Conservation (phyloP, 805 yeast species). For the Monosporozyma yasuniensis region DNA sequence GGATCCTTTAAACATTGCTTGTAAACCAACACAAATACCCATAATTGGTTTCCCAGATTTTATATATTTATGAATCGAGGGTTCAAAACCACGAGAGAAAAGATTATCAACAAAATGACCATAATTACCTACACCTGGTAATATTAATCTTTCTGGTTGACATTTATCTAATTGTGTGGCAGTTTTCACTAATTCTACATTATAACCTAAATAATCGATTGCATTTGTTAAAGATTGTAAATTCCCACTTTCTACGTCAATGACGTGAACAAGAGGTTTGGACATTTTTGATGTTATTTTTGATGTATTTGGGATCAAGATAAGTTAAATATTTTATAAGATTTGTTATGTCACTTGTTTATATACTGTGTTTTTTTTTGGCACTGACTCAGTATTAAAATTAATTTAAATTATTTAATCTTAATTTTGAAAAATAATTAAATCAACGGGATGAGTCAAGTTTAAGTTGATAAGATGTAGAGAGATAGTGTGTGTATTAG, state of each 20-base stretch:
- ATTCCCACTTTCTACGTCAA: conserved; percentile 93
- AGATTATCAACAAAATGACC: conserved; percentile 85
- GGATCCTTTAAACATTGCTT: conserved; percentile 67
- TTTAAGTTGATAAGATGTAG: too few relatives aligned
- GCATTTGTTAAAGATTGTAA: conserved; percentile 85
- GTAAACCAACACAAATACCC: conserved; percentile 98
- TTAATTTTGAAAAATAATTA: too few relatives aligned
- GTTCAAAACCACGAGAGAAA: conserved; percentile 48
- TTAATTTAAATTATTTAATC: too few relatives aligned
- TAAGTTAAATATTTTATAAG: too few relatives aligned
- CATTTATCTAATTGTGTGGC: conserved; percentile 43
- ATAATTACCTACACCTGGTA: conserved; percentile 97
- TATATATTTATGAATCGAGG: conserved; percentile 59
- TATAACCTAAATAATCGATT: conserved; percentile 65
- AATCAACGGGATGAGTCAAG: not conserved
- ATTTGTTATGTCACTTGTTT: not conserved
- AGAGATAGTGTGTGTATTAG: too few relatives aligned
- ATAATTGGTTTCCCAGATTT: conserved; percentile 74
- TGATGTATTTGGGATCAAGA: too few relatives aligned
- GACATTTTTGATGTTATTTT: not conserved
- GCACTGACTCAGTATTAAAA: too few relatives aligned
- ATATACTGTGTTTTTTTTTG: not conserved
- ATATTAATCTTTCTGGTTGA: conserved; percentile 49
- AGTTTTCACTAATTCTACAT: conserved; percentile 50
- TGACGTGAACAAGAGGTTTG: conserved; percentile 42